Percentiles rank a stretch among this genome's conserved stretches.
Evolutionary conservation across 2,329 filamentous ascomycete genomes (phyloP).

Genomic region (Aureobasidium mangrovei): DNA sequence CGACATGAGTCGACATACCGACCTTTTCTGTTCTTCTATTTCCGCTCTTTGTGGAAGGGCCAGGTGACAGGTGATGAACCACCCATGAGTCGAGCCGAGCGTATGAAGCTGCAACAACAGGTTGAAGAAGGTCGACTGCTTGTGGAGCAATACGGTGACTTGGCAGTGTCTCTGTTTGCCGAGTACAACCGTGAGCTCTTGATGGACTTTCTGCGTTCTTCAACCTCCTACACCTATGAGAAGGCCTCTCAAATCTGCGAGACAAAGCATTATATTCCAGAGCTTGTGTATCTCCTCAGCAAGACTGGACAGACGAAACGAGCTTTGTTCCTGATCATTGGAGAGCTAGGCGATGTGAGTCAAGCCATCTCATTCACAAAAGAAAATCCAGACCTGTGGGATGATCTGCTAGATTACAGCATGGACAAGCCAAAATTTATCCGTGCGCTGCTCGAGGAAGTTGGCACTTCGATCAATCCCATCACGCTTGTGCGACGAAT

Average conservation of each 20-base stretch:
- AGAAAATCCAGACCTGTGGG: conserved; percentile 86
- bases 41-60: conserved; percentile 76
- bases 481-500: conserved; percentile 85
- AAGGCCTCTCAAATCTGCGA: conserved; percentile 72
- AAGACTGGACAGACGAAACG: conserved; percentile 92
- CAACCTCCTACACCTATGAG: conserved; percentile 73
- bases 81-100: conserved; percentile 21
- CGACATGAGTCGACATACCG: conserved; percentile 49
- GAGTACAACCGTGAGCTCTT: conserved; percentile 70
- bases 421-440: conserved; percentile 98
- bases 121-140: conserved; percentile 55
- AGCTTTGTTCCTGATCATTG: conserved; percentile 86
- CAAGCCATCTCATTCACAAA: conserved; percentile 94
- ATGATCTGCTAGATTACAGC: conserved; percentile 85
- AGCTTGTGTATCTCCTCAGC: conserved; percentile 91
- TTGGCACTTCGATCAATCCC: conserved; percentile 87
- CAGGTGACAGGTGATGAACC: conserved; percentile 45
- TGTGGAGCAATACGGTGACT: conserved; percentile 75
- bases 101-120: conserved; percentile 21
- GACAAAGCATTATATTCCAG: conserved; percentile 68
- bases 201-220: conserved; percentile 82
- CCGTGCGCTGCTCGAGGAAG: conserved; percentile 80
- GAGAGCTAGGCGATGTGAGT: conserved; percentile 80
- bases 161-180: conserved; percentile 79
- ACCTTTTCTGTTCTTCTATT: conserved; percentile 84